Base-by-base conservation (phyloP, 2,329 filamentous ascomycete genomes). In the Neofusicoccum parvum region DNA sequence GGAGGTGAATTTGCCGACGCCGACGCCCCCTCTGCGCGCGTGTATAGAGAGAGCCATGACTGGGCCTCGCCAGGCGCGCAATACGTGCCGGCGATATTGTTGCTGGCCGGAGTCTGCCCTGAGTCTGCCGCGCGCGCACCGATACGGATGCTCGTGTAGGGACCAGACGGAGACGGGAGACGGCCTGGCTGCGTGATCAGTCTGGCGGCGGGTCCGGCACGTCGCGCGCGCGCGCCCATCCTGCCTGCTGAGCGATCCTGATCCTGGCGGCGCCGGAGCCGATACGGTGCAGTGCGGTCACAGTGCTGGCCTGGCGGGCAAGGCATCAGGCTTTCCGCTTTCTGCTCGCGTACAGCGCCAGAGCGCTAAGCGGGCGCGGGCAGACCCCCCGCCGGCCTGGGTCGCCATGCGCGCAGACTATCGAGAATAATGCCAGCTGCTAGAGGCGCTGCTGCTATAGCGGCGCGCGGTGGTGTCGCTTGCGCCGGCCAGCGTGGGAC, bases 341-440 rank as follows among this genome's bases (percentile, higher is more conserved):
- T 60, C 56, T 60, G 56, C 56, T 48, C 56, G 56, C 41, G 43
- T 60, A 48, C 56, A 48, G 43, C 56, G 56, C 56, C 56, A 48
- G 56, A 59, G 56, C 56, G 56, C 56, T 60, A 60, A 58, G 53
- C 39, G 14, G 53, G 23, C 27, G 36, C 39, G 37, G 51, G 39
- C 39, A 46, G 39, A 46, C 56, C 41, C 43, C 41, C 10, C 41
- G 56, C 56, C 23, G 39, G 39, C 54, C 39, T 41, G 9, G 34
- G 37, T 39, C 32, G 34, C 50, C 34, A 27, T 53, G 53, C 53
- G 17, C 45, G 53, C 45, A 37, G 53, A 32, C 53, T 27, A 56
- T 39, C 50, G 54, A 17, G 20, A 45, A 58, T 54, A 54, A 17
- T 23, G n/a, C 37, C 27, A 32, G 27, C 27, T 32, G 27, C 27